Conservation (phyloP, 2,329 filamentous ascomycete species). For the Mycosphaerella sp. region DNA sequence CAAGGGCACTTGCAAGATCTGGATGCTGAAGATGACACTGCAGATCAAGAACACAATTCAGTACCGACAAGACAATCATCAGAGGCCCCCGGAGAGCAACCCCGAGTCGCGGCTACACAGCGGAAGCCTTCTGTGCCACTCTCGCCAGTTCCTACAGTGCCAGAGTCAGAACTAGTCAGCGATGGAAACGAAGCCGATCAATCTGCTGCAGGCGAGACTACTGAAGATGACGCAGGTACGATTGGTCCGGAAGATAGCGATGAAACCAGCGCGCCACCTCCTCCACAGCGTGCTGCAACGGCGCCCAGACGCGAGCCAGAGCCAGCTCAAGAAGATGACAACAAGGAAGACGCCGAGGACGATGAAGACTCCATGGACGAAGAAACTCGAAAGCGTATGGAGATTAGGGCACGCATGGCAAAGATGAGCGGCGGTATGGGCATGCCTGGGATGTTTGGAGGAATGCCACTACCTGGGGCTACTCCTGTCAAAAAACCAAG, state of each 20-base stretch:
- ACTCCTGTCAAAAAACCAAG: conserved; percentile 46
- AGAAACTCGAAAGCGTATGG: conserved; percentile 76
- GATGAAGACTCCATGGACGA: conserved; percentile 83
- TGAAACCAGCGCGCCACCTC: conserved; percentile 45
- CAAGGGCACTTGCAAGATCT: conserved; percentile 32
- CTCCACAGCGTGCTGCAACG: conserved; percentile 37
- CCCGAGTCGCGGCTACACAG: conserved; percentile 33
- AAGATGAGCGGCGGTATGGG: conserved; percentile 98
- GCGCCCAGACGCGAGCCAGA: conserved; percentile 38
- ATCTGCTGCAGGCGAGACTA: conserved; percentile 55
- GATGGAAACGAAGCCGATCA: conserved; percentile 61
- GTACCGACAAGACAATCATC: conserved; percentile 36
- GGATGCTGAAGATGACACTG: conserved; percentile 33
- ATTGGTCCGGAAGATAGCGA: conserved; percentile 71
- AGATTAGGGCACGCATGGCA: conserved; percentile 90
- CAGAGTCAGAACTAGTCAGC: conserved; percentile 50
- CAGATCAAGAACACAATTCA: conserved; percentile 22
- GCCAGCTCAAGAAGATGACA: conserved; percentile 46
- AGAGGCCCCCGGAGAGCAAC: conserved; percentile 33
- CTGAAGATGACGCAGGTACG: conserved; percentile 55
- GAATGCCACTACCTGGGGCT: conserved; percentile 54
- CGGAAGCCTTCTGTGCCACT: conserved; percentile 36
- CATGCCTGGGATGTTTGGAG: conserved; percentile 79
- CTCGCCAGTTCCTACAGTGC: conserved; percentile 31
- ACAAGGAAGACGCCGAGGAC: conserved; percentile 56